A percentile compares a stretch with the other conserved stretches of the same genome.
These are phyloP conservation scores for Neurospora terricola DNA, from an alignment of 495 filamentous ascomycete genomes.

Conservation along the genomic window DNA sequence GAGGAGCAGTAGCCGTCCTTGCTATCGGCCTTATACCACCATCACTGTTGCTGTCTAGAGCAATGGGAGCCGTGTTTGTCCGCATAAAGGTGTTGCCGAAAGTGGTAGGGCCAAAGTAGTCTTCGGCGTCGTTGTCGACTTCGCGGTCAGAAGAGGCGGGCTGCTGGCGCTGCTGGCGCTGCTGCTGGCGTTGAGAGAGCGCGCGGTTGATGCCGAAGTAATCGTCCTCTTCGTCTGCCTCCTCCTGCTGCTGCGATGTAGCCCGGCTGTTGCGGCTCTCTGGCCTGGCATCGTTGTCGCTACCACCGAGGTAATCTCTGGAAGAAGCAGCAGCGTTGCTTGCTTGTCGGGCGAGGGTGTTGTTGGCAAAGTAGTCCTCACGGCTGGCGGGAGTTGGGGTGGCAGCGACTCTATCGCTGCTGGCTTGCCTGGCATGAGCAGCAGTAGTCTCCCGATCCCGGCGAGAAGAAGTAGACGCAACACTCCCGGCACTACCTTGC, in stretches of 20 bases:
- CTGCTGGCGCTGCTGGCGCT: not conserved
- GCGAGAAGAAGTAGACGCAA: not conserved
- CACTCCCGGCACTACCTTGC: not conserved
- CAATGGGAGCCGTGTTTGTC: not conserved
- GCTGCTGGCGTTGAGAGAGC: not conserved
- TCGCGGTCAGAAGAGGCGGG: not conserved
- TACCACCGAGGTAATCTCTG: not conserved
- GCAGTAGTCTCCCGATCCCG: not conserved
- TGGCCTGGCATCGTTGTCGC: not conserved
- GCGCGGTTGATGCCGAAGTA: not conserved
- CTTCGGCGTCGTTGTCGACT: not conserved
- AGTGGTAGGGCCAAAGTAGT: not conserved
- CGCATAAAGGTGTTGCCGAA: not conserved
- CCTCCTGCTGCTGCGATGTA: not conserved
- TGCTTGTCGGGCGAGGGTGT: not conserved
- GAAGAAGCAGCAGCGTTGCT: not conserved
- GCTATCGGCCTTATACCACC: not conserved
- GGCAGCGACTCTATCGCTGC: not conserved
- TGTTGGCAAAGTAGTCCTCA: not conserved
- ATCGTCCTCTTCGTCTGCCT: not conserved
- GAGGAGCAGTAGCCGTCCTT: not conserved
- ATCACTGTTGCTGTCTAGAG: not conserved
- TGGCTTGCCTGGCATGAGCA: not conserved
- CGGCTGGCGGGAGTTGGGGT: not conserved
- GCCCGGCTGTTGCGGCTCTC: not conserved